Evolutionary conservation across 257 asterid genomes (phyloP).

Genomic region (Solanum arcanum): DNA sequence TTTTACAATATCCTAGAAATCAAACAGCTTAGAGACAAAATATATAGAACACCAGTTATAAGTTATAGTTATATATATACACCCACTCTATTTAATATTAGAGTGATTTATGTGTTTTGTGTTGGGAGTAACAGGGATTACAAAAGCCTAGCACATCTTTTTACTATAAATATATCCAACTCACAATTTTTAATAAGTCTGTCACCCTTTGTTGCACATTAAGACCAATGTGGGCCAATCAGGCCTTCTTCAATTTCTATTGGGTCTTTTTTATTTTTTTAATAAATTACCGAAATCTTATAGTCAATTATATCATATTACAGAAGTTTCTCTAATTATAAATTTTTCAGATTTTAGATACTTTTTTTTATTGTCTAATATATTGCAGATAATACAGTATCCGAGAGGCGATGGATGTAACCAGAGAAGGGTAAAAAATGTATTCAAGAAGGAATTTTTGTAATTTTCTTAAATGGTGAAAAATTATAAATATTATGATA

Average conservation of each 20-base stretch:
- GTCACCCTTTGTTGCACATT: not conserved
- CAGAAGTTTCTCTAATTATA: too few relatives aligned
- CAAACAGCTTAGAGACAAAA: conserved; percentile 56
- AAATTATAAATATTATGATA: too few relatives aligned
- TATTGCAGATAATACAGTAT: too few relatives aligned
- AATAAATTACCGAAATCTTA: not conserved
- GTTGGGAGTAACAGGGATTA: conserved; percentile 12
- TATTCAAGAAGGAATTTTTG: not conserved
- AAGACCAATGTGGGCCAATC: not conserved
- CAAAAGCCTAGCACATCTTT: conserved; percentile 3
- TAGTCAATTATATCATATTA: not conserved
- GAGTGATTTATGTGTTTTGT: not conserved
- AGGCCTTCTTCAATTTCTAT: not conserved
- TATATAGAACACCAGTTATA: conserved; percentile 1
- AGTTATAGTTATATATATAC: not conserved
- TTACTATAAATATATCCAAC: not conserved
- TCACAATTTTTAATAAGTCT: not conserved
- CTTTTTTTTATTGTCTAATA: rapidly evolving
- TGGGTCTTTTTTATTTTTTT: not conserved
- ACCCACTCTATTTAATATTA: not conserved
- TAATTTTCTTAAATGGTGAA: too few relatives aligned
- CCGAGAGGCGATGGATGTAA: not conserved
- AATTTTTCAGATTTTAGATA: too few relatives aligned
- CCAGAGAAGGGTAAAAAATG: not conserved
- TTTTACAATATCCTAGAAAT: conserved; percentile 15